Base-by-base conservation (phyloP, 2,329 filamentous ascomycete species). In the Botryosphaeria dothidea region DNA sequence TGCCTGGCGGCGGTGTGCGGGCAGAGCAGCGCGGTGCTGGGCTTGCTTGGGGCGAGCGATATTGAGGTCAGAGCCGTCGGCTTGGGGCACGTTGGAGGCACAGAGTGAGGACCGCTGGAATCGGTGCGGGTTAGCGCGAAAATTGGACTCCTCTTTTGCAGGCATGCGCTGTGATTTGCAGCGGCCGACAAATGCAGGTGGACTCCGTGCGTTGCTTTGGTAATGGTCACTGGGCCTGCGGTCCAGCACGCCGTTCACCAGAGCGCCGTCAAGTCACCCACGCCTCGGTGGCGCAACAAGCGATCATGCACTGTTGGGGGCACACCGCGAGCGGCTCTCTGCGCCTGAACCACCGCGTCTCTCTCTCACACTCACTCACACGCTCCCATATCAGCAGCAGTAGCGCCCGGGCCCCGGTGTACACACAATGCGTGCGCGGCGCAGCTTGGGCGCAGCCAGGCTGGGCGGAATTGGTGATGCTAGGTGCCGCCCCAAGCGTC, bases 81-180 rank as follows among this genome's bases (percentile, higher is more conserved):
- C 45, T 45, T 41, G 38, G 48, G 45, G 51, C 62, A 64, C 41
- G 48, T 45, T 63, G 41, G 62, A 56, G 36, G 48, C 38, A 36
- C 34, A 43, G 62, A n/a, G 62, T 49, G 38, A 46, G 51, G 51
- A 8, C n/a, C 36, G 4, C 36, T 64, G 41, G 62, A 48, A 45
- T 48, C 48, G 62, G 31, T 46, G 51, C 25, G 51, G 52, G 62
- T 58, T 58, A 58, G 62, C 62, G 62, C 51, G 62, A 64, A 41
- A 41, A 64, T 57, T 64, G 62, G 49, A 46, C 62, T 64, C 62
- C 49, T 64, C 61, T 54, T 61, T 64, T 56, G 61, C 61, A 56
- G 38, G 61, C 49, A 54, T 64, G 62, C 27, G 62, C 51, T 43
- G 29, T 51, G 51, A 64, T 64, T 58, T 48, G 62, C 51, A 65